Conservation (phyloP, 2,329 filamentous ascomycete genomes). For the Bipolaris cookei region DNA sequence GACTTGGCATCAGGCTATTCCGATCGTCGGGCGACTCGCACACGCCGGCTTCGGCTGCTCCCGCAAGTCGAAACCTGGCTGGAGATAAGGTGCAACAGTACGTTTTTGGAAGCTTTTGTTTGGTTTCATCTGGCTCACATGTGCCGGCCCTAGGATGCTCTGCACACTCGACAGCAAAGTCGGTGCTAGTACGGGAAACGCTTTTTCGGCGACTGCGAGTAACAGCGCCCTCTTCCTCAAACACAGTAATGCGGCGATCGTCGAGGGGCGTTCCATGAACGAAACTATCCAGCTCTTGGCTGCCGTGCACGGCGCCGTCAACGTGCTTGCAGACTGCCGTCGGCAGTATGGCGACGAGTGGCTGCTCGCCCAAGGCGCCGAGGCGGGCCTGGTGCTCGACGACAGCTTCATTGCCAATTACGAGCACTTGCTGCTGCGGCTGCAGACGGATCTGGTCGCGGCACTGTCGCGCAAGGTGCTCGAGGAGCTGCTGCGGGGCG, state of each 20-base stretch:
- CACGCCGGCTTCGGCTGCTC: constrained; percentile 28
- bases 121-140: constrained; percentile 42
- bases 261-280: constrained; percentile 40
- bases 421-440: constrained; percentile 51
- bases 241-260: constrained; percentile 36
- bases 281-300: constrained; percentile 38
- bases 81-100: constrained; percentile 48
- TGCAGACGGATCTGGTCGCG: constrained; percentile 47
- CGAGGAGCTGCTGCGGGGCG: constrained; percentile 36
- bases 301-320: constrained; percentile 42
- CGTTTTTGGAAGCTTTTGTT: constrained; percentile 38
- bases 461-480: constrained; percentile 38
- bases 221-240: constrained; percentile 46
- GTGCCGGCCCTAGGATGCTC: constrained; percentile 39
- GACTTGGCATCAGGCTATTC: constrained; percentile 34
- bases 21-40: constrained; percentile 31
- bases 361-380: constrained; percentile 40
- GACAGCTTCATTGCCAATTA: constrained; percentile 53
- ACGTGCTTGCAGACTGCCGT: constrained; percentile 35
- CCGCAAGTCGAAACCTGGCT: constrained; percentile 41
- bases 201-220: constrained; percentile 41
- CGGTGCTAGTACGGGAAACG: constrained; percentile 16
- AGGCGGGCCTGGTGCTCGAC: constrained; percentile 41
- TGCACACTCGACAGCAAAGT: constrained; percentile 31
- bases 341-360: constrained; percentile 39